Evolutionary conservation across 768 basidiomycete species (phyloP), one percentile per base, ranked within the genome.

Genomic region (Coprinopsis cinerea): DNA sequence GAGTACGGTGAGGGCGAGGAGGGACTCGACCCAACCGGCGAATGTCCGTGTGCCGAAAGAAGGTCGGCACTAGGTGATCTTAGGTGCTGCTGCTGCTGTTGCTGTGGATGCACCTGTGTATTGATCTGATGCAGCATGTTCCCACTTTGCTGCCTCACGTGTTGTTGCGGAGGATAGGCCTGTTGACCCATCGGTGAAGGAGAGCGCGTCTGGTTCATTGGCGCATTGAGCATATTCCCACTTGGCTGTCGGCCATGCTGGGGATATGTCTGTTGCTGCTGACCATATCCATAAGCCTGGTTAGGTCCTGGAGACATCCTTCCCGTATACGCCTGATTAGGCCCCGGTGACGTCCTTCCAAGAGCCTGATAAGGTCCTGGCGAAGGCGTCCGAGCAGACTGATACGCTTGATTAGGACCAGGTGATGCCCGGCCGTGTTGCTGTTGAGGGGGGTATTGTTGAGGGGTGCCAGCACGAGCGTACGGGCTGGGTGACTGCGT

Each of bases 251-350:
- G 42, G 6, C 27, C 26, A 40, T 46, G 51, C n/a, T 53, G 47
- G 1, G 27, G 39, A 18, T 47, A 32, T 52, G 60, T 61, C 26
- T 61, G 58, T n/a, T 48, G 49, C 43, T 61, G 59, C 20, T 59
- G 57, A 1, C 40, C 39, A 40, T 10, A 24, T 39, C n/a, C 44
- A 30, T 56, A 56, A 1, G 56, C 54, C 27, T 62, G 61, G 48
- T 59, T 50, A 18, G 57, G 57, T 14, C 60, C 58, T 30, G 60
- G 58, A 4, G 61, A 61, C 22, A 48, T 53, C 23, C 52, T 55
- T 10, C 55, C 49, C 1, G 34, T 20, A 22, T 49, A 35, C 32
- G 35, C 32, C 54, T 51, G 47, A 27, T 27, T 15, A 17, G 13
- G 27, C n/a, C 44, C 17, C 25, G 24, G 26, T 27, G 26, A 30